Evolutionary conservation across 257 asterid genomes (phyloP).

Genomic region (Gardenia jasminoides): DNA sequence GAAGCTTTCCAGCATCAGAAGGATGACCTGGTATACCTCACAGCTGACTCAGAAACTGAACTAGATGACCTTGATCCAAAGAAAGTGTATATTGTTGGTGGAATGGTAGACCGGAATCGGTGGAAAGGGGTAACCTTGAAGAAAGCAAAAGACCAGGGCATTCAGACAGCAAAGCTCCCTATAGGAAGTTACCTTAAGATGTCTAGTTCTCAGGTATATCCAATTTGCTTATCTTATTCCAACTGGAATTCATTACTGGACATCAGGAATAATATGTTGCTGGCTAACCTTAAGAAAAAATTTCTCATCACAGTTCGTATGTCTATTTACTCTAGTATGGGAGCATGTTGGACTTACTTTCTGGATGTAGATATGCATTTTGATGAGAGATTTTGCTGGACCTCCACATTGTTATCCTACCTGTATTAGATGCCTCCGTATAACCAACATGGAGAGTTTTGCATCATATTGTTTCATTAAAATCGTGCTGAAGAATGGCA

Average conservation of each 20-base stretch:
- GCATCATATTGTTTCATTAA: not conserved
- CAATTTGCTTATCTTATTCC: not conserved
- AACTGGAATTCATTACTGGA: not conserved
- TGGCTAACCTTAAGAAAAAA: not conserved
- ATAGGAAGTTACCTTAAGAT: conserved; percentile 81
- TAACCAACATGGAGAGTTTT: not conserved
- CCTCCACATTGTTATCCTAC: not conserved
- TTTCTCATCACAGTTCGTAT: not conserved
- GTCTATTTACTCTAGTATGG: not conserved
- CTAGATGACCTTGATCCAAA: conserved; percentile 79
- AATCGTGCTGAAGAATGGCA: not conserved
- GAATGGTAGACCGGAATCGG: conserved; percentile 94
- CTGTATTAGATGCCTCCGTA: not conserved
- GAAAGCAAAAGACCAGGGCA: conserved; percentile 87
- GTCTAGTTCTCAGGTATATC: conserved; percentile 90
- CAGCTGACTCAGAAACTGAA: conserved; percentile 81
- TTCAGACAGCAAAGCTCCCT: conserved; percentile 91
- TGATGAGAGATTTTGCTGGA: conserved; percentile 2
- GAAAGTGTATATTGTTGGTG: conserved; percentile 82
- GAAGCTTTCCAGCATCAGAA: conserved; percentile 66
- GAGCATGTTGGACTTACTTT: not conserved
- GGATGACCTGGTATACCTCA: conserved; percentile 83
- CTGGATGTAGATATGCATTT: not conserved
- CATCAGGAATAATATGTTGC: not conserved
- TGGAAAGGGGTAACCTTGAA: conserved; percentile 94